Percentiles rank a stretch among this genome's conserved stretches.
Evolutionary conservation across 257 asterid species (phyloP).

Genomic region (Capsicum chinense): DNA sequence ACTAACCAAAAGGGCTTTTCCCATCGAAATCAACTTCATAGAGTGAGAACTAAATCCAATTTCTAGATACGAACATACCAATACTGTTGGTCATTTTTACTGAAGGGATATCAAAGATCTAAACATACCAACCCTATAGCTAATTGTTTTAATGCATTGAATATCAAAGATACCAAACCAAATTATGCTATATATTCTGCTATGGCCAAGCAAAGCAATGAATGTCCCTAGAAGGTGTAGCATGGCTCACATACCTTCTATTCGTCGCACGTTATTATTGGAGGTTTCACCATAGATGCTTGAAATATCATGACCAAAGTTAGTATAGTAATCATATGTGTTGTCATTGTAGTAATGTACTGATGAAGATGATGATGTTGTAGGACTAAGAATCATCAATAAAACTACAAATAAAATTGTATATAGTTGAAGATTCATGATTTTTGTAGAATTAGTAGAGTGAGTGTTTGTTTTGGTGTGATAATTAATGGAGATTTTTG

Average conservation of each 20-base stretch:
- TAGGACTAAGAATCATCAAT: background rate
- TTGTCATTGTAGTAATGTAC: background rate
- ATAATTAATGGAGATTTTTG: background rate
- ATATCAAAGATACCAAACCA: no score
- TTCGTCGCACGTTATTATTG: background rate
- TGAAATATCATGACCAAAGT: background rate
- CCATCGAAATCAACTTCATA: no score
- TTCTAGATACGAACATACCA: no score
- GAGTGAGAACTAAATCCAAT: no score
- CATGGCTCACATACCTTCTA: constrained; percentile 49
- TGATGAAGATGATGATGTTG: background rate
- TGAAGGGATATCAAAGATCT: no score
- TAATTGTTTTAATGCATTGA: no score
- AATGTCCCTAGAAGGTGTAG: constrained; percentile 41
- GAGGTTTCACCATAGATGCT: background rate
- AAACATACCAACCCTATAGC: no score
- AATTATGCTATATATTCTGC: no score
- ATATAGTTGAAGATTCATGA: background rate
- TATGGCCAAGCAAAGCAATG: no score
- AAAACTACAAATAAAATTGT: background rate
- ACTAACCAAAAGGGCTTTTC: no score
- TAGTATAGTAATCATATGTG: background rate
- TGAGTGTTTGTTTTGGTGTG: background rate
- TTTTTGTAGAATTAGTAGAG: no score
- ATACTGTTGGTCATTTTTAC: no score